Conservation (phyloP, 441 rosid genomes). For the California macrophylla region DNA sequence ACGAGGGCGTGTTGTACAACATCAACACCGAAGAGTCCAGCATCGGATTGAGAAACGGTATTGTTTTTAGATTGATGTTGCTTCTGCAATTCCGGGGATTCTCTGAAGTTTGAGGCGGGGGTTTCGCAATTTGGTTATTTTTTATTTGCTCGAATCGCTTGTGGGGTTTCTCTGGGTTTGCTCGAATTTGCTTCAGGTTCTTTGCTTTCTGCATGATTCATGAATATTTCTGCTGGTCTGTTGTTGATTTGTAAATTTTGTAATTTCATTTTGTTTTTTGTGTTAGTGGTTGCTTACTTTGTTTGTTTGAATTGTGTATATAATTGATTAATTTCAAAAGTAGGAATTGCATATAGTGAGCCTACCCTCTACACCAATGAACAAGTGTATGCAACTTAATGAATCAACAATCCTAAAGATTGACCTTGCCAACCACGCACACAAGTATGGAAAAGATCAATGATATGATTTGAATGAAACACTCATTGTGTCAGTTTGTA, state of each 20-base stretch:
- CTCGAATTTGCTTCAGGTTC: background rate
- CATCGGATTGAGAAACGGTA: conserved; percentile 78
- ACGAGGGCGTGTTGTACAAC: conserved; percentile 77
- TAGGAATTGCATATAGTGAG: background rate
- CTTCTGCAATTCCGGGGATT: background rate
- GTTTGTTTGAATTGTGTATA: too few species aligned
- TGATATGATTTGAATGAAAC: background rate
- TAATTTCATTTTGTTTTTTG: background rate
- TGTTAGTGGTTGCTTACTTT: background rate
- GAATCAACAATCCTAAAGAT: background rate
- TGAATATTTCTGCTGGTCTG: background rate
- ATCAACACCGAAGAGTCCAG: conserved; percentile 86
- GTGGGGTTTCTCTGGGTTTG: background rate
- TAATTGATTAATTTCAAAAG: background rate
- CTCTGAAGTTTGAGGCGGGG: background rate
- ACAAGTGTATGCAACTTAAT: background rate
- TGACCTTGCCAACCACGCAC: background rate
- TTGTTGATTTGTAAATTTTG: background rate
- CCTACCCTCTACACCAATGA: background rate
- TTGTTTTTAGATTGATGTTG: background rate
- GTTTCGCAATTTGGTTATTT: background rate
- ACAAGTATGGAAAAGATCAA: background rate
- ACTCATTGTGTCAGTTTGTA: background rate
- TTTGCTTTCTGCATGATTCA: background rate
- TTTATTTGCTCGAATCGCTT: background rate